Evolutionary conservation across 257 asterid genomes (phyloP).

Genomic region (Ilex asprella): DNA sequence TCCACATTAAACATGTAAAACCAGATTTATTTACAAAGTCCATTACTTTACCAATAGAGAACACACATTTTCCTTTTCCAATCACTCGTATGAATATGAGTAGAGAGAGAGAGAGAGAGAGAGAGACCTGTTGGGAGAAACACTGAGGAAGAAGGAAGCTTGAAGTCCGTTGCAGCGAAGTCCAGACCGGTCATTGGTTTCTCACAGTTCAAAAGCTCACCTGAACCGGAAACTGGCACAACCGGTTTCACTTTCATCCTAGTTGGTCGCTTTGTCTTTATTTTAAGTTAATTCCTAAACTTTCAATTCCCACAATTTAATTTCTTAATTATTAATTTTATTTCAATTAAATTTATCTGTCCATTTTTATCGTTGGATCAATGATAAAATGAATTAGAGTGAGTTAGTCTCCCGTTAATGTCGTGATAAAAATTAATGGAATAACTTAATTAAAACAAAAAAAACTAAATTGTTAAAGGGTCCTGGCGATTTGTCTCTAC

Average conservation of each 20-base stretch:
- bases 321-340: too few species aligned
- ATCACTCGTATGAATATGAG: not conserved
- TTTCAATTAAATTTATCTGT: too few species aligned
- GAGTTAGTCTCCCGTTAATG: too few species aligned
- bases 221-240: not conserved
- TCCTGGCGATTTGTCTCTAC: too few species aligned
- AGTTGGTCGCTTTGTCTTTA: too few species aligned
- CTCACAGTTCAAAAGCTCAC: not conserved
- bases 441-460: too few species aligned
- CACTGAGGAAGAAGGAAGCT: not conserved
- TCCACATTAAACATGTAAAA: conserved; percentile 8
- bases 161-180: conserved; percentile 21
- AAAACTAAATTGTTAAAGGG: too few species aligned
- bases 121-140: conserved; percentile 8
- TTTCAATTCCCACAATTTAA: too few species aligned
- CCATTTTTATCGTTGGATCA: too few species aligned
- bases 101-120: conserved; percentile 11
- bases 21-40: conserved; percentile 7
- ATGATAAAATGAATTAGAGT: too few species aligned
- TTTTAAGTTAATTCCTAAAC: too few species aligned
- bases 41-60: not conserved
- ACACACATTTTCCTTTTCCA: conserved; percentile 9
- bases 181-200: not conserved
- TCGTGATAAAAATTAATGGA: too few species aligned
- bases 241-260: not conserved